Percentiles rank a stretch among this genome's conserved stretches.
Evolutionary conservation across 2,329 filamentous ascomycete species (phyloP).

Genomic region (Colletotrichum sp.): DNA sequence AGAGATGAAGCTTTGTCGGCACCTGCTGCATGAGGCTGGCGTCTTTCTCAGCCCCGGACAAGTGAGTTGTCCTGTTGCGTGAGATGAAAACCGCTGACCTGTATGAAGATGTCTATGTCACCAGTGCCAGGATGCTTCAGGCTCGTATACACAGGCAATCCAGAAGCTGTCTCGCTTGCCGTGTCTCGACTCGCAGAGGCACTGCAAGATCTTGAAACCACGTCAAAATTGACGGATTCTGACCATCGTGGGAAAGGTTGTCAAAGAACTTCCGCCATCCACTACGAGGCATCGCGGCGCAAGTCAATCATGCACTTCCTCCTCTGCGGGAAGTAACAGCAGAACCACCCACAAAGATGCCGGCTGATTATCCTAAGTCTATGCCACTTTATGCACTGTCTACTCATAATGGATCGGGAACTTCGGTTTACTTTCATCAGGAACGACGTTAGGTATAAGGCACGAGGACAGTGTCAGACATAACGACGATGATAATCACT

Average conservation of each 20-base stretch:
- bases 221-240: too few relatives aligned
- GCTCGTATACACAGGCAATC: background rate
- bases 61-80: background rate
- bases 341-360: too few relatives aligned
- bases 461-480: background rate
- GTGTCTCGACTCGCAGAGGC: background rate
- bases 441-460: background rate
- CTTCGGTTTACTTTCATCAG: background rate
- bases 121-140: background rate
- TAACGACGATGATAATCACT: background rate
- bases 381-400: background rate
- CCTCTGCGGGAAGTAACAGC: background rate
- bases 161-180: background rate
- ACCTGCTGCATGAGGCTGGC: background rate
- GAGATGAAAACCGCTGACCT: background rate
- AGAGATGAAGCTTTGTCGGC: background rate
- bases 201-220: background rate
- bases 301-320: background rate
- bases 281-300: too few relatives aligned
- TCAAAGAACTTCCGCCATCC: too few relatives aligned
- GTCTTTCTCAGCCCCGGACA: background rate
- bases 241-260: background rate
- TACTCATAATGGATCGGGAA: background rate
- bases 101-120: background rate
- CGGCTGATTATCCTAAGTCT: background rate